Base-by-base conservation (phyloP, 2,329 filamentous ascomycete species). In the Diaporthe ampelina region DNA sequence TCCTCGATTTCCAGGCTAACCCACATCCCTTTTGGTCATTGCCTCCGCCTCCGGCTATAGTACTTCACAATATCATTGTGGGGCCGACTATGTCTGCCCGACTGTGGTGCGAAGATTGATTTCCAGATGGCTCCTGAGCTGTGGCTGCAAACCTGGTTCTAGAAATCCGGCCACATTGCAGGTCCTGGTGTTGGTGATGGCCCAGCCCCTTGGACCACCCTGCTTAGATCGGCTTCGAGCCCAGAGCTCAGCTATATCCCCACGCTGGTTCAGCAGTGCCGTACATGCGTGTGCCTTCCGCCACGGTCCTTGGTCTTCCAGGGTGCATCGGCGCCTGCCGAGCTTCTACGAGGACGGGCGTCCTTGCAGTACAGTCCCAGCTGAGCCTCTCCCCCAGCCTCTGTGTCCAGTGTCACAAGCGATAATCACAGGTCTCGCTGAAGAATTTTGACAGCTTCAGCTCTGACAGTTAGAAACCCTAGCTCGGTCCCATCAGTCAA, bases 381-480 rank as follows among this genome's bases (percentile, higher is more conserved):
- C 63, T 67, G 45, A 67, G 63, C 63, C 54, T 70, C 54, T 52
- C 21, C 68, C 35, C 59, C 52, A 68, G 24, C 48, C 29, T 68
- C 29, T 68, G n/a, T 40, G n/a, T 54, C 32, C 40, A 26, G 54
- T 58, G 54, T 70, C 68, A 70, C 68, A 58, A 17, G 68, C 68
- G 37, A 48, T 59, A 7, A 43, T 59, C 54, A 70, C 68, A 70
- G 9, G 56, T 37, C 40, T 50, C n/a, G 10, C 43, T n/a, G 40
- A 32, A 40, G 45, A 19, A 26, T 61, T 37, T 48, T 37, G 69
- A 71, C 69, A 61, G 43, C 43, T 52, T 26, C 13, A 15, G 9
- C 17, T n/a, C 29, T 13, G 24, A 32, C 32, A n/a, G n/a, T n/a
- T n/a, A n/a, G n/a, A n/a, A n/a, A n/a, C n/a, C n/a, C n/a, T n/a